phyloP scores from a whole-genome alignment of 2,329 filamentous ascomycete genomes.

The Fusarium succisae region DNA sequence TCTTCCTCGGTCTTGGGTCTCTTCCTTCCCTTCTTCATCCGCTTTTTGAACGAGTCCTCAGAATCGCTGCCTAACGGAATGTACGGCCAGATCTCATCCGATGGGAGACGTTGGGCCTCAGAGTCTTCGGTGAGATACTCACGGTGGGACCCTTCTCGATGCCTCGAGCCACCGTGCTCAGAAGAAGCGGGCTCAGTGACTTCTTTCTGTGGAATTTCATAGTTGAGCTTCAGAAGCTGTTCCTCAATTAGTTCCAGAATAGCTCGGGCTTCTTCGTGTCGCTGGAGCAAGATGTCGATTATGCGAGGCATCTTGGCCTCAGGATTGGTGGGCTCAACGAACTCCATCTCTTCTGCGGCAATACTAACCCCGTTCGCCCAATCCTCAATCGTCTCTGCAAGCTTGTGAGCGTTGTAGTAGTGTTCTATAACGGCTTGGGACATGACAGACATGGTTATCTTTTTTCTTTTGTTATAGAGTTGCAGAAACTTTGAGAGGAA shows the following conservation, averaged over 20 bases:
- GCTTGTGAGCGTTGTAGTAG: too few relatives aligned
- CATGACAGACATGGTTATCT: fast-evolving
- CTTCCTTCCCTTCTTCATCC: not conserved
- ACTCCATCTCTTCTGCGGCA: not conserved
- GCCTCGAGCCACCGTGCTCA: not conserved
- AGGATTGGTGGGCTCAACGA: not conserved
- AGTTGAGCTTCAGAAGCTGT: not conserved
- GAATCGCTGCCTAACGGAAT: not conserved
- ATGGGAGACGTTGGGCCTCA: fast-evolving
- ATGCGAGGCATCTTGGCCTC: not conserved
- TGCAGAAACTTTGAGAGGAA: not conserved
- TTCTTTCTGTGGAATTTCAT: not conserved
- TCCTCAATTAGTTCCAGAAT: not conserved
- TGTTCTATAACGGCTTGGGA: not conserved
- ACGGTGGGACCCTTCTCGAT: not conserved
- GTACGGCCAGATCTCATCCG: not conserved
- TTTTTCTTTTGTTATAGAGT: not conserved
- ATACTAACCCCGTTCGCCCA: not conserved
- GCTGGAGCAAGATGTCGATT: not conserved
- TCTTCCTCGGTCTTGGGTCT: conserved; percentile 1
- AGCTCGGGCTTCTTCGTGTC: not conserved
- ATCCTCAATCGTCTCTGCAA: not conserved
- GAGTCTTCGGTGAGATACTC: not conserved
- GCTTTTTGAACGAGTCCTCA: not conserved
- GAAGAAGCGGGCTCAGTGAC: not conserved